Conservation (phyloP, 495 filamentous ascomycete species). For the Hypoxylon rickii region DNA sequence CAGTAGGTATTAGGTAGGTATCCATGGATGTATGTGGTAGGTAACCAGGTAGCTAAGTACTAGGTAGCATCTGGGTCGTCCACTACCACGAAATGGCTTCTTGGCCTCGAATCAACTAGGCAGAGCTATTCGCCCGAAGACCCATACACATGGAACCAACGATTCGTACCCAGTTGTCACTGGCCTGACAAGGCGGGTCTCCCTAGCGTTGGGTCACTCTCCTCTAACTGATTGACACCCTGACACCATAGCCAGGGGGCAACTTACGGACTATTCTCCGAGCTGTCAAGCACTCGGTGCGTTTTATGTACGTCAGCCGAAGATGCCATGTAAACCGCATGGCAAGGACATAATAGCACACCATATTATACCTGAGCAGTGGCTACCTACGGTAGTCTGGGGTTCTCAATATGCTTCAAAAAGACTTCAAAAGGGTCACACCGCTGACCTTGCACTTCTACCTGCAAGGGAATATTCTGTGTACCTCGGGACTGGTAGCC, state of each 20-base stretch:
- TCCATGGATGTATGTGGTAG: neutral
- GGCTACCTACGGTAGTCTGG: neutral
- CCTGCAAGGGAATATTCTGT: slow-evolving; percentile 4
- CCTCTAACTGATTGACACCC: slow-evolving; percentile 2
- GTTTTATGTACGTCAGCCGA: slow-evolving; percentile 27
- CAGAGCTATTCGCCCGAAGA: slow-evolving; percentile 10
- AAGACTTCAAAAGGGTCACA: slow-evolving; percentile 2
- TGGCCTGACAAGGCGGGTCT: slow-evolving; percentile 22
- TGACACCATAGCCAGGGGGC: slow-evolving; percentile 9
- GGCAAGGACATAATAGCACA: slow-evolving; percentile 6
- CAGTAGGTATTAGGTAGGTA: no score
- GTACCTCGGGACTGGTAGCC: neutral
- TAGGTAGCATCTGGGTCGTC: neutral
- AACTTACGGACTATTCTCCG: slow-evolving; percentile 32
- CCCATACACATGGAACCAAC: slow-evolving; percentile 28
- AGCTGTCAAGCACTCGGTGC: slow-evolving; percentile 16
- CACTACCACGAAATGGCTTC: neutral
- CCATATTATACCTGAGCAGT: slow-evolving; percentile 8
- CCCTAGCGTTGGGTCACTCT: slow-evolving; percentile 26
- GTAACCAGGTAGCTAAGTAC: neutral
- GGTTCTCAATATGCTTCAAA: neutral
- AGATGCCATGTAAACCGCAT: slow-evolving; percentile 8
- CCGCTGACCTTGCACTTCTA: slow-evolving; percentile 12
- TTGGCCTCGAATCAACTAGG: slow-evolving; percentile 4
- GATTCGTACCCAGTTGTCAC: slow-evolving; percentile 23